Base-by-base conservation (phyloP, 1,139 yeast genomes). In the Casaregolazyma suthepensis region DNA sequence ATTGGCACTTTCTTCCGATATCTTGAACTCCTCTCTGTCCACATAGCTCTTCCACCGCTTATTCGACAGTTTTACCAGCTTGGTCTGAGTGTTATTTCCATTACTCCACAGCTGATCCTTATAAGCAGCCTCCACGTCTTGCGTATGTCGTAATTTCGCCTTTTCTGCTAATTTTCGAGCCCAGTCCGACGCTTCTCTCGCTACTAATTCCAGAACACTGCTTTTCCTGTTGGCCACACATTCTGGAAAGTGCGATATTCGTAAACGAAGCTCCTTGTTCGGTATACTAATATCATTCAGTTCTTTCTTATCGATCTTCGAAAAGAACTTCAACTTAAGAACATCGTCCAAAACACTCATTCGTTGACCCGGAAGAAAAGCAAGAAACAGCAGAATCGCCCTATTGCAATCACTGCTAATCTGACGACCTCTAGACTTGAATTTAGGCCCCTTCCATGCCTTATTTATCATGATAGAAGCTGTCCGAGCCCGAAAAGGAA, bases 401-500 rank as follows among this genome's bases (percentile, higher is more conserved):
- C 46, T 29, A n/a, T 50, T 52, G 37, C 68, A 66, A 1, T 46
- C 58, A 4, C 45, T 43, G 2, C 67, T 58, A 1, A 64, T 63
- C 6, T 61, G 56, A 4, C 66, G 67, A 4, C 23, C 51, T 2
- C 62, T 59, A 5, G 17, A 17, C 9, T 50, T 50, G 52, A 55
- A 64, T 5, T 23, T 48, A 2, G 56, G 51, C 10, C 61, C 60
- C 10, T 50, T 43, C 1, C 48, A 20, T 58, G 58, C 57, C 18
- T 47, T 50, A 35, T 50, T 48, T 9, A 61, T 48, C 61, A 60
- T 59, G 13, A 53, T 61, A 17, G 53, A 51, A 5, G 57, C 46
- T 3, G 51, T 46, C 44, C 77, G 80, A 1, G 94, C 95, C 0
- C 87, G 82, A 65, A 86, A 87, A 1, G 96, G 96, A 1, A 95